phyloP scores from a whole-genome alignment of 805 yeast species.

The Suhomyces prunicola region DNA sequence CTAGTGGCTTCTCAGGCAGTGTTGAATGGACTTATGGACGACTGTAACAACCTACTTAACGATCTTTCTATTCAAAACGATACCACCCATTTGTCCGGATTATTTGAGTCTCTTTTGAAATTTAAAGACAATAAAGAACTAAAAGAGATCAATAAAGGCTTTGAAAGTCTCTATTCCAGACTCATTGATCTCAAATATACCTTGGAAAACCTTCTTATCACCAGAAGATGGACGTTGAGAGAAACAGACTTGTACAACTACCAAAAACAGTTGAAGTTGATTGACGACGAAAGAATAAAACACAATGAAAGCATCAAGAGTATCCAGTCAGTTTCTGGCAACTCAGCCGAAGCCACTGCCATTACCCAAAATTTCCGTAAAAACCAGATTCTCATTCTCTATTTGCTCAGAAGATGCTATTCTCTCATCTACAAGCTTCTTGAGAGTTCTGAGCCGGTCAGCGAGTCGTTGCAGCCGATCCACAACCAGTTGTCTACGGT shows the following conservation, averaged over 20 bases:
- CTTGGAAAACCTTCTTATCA: conserved; percentile 78
- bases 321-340: conserved; percentile 28
- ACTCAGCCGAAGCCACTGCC: neutral
- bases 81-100: conserved; percentile 17
- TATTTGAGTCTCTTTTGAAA: conserved; percentile 21
- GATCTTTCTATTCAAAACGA: conserved; percentile 56
- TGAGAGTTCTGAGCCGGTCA: conserved; percentile 92
- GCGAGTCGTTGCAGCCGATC: conserved; percentile 88
- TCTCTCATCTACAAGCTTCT: conserved; percentile 84
- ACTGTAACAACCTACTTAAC: conserved; percentile 69
- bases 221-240: conserved; percentile 96
- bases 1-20: conserved; percentile 40
- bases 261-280: conserved; percentile 67
- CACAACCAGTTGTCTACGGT: conserved; percentile 94
- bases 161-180: conserved; percentile 58
- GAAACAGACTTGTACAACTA: conserved; percentile 89
- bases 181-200: conserved; percentile 65
- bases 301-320: conserved; percentile 39
- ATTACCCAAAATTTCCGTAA: conserved; percentile 14
- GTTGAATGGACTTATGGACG: conserved; percentile 74
- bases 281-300: conserved; percentile 68
- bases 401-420: conserved; percentile 84
- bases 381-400: conserved; percentile 53
- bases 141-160: conserved; percentile 11
- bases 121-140: conserved; percentile 40